These are phyloP conservation scores for Voacanga thouarsii DNA, from an alignment of 257 asterid genomes.

Conservation along the genomic window DNA sequence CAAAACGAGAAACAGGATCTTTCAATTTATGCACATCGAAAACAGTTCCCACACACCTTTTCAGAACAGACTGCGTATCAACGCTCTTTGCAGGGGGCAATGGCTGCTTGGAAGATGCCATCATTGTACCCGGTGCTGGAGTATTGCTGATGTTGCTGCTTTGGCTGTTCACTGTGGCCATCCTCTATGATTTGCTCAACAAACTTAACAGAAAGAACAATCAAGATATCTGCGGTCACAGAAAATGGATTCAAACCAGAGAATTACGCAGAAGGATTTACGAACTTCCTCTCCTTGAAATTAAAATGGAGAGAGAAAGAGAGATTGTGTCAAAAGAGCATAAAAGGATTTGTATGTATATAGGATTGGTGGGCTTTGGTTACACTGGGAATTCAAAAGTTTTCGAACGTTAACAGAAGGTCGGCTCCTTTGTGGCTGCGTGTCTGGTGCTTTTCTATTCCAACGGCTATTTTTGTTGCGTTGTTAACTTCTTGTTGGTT, in stretches of 20 bases:
- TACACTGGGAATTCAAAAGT: constrained; percentile 2
- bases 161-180: constrained; percentile 56
- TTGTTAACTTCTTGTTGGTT: background rate
- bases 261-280: background rate
- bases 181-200: constrained; percentile 3
- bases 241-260: background rate
- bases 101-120: constrained; percentile 30
- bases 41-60: constrained; percentile 16
- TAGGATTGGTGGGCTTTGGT: background rate
- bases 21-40: background rate
- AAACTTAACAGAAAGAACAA: background rate
- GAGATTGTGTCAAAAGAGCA: background rate
- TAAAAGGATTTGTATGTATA: background rate
- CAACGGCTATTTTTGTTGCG: constrained; percentile 24
- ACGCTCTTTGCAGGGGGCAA: constrained; percentile 29
- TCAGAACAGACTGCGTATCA: constrained; percentile 34
- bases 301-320: background rate
- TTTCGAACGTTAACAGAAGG: constrained; percentile 20
- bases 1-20: background rate
- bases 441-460: constrained; percentile 1
- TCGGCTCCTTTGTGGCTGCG: constrained; percentile 2
- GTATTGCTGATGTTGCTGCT: constrained; percentile 56
- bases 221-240: background rate
- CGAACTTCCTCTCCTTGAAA: background rate
- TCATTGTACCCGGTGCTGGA: constrained; percentile 22